Percentiles rank a stretch among this genome's conserved stretches.
Evolutionary conservation across 805 yeast species (phyloP).

Genomic region (Zygoascus ofunaensis): DNA sequence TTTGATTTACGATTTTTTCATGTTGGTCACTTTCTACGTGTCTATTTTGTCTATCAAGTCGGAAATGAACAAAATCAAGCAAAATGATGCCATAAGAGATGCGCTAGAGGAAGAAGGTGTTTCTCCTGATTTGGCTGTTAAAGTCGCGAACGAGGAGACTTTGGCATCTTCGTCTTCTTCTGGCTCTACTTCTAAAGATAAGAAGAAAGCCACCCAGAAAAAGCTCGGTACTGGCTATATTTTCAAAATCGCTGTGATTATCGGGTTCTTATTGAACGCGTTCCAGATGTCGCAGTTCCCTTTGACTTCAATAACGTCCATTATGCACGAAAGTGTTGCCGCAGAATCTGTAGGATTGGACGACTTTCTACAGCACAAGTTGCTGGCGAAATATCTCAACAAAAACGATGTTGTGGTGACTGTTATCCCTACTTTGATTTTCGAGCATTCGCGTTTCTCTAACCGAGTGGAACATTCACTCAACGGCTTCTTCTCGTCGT

Average conservation of each 20-base stretch:
- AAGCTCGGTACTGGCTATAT: slow-evolving; percentile 9
- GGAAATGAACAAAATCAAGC: slow-evolving; percentile 78
- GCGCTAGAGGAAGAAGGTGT: slow-evolving; percentile 92
- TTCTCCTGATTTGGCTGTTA: slow-evolving; percentile 59
- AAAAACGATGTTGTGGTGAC: slow-evolving; percentile 18
- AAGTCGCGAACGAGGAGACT: slow-evolving; percentile 40
- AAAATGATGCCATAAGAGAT: slow-evolving; percentile 64
- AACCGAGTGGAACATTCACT: slow-evolving; percentile 56
- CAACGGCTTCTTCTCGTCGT: slow-evolving; percentile 40
- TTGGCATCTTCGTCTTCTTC: slow-evolving; percentile 13
- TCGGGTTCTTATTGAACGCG: slow-evolving; percentile 30
- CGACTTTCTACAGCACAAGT: background rate
- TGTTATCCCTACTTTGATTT: slow-evolving; percentile 32
- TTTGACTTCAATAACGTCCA: background rate
- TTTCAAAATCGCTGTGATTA: slow-evolving; percentile 26
- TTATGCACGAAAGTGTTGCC: slow-evolving; percentile 5
- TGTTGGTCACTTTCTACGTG: slow-evolving; percentile 72
- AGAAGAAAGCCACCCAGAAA: slow-evolving; percentile 7
- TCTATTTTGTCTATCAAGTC: slow-evolving; percentile 80
- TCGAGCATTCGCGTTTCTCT: slow-evolving; percentile 27
- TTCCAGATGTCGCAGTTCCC: slow-evolving; percentile 21
- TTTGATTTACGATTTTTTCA: slow-evolving; percentile 57
- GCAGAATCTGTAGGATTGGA: slow-evolving; percentile 11
- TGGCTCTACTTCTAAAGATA: slow-evolving; percentile 12
- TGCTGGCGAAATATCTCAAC: background rate